Base-by-base conservation (phyloP, 192 early-diverging fungal species). In the Podila epigama region DNA sequence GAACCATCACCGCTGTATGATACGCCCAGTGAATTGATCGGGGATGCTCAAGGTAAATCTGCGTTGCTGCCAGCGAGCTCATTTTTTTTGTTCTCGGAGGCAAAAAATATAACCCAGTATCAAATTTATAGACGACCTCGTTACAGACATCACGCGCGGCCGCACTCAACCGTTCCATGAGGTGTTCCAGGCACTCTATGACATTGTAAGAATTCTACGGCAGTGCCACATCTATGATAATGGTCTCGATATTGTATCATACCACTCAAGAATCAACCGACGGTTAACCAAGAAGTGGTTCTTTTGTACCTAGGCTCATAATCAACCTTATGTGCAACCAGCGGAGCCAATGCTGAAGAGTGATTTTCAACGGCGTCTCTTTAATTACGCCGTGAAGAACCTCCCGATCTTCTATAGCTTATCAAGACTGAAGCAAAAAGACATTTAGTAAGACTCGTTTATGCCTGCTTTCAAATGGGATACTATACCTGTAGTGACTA, bases 171-270 rank as follows among this genome's bases (percentile, higher is more conserved):
- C 32, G 12, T 52, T 60, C 29, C 50, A 48, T 29, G 39, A 29
- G 3, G 42, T 60, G 25, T 60, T 60, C 32, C 59, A 60, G 34
- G 59, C 40, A 31, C 59, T 60, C 20, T 60, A 60, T 60, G 59
- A 60, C 25, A 48, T 60, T 60, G 59, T 48, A 44, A 39, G 55
- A 36, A 57, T n/a, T n/a, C n/a, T n/a, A n/a, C n/a, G n/a, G n/a
- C n/a, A n/a, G n/a, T n/a, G n/a, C n/a, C n/a, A n/a, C n/a, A n/a
- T n/a, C n/a, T n/a, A n/a, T n/a, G n/a, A n/a, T n/a, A n/a, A n/a
- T n/a, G n/a, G n/a, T 57, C 15, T 7, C 55, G 36, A 1, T 57
- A 57, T 57, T 57, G 18, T 18, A 16, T 35, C 34, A 57, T 57
- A 34, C 34, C 11, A 37, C 40, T 25, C 34, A 20, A 16, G 34